Conservation (phyloP, 352 stramenopile species). For the Phytophthora foliorum region DNA sequence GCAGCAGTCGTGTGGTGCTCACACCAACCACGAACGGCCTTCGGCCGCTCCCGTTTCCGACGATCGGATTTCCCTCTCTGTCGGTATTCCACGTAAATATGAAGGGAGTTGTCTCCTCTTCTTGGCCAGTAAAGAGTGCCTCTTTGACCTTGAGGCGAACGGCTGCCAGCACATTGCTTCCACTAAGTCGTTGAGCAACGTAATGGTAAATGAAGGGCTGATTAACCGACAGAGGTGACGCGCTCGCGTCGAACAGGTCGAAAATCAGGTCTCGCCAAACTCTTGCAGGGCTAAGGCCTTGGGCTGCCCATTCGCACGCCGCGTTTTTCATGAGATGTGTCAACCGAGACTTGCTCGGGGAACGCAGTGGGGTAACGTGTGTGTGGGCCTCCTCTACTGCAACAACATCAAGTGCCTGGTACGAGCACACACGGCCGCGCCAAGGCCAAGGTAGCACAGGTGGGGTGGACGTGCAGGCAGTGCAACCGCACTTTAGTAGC, state of each 20-base stretch:
- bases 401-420: not conserved
- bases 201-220: slow-evolving; percentile 22
- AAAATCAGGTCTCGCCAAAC: slow-evolving; percentile 13
- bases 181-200: not conserved
- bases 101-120: not conserved
- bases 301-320: slow-evolving; percentile 1
- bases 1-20: not conserved
- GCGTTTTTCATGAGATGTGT: slow-evolving; percentile 9
- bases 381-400: not conserved
- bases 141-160: not conserved
- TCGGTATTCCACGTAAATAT: not conserved
- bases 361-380: not conserved
- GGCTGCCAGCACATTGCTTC: not conserved
- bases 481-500: not conserved
- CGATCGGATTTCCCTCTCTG: not conserved
- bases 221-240: not conserved
- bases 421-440: slow-evolving; percentile 4
- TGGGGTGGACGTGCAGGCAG: not conserved
- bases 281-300: slow-evolving; percentile 4
- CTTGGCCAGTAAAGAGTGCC: not conserved
- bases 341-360: not conserved
- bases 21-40: slow-evolving; percentile 2
- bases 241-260: not conserved
- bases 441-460: slow-evolving; percentile 6
- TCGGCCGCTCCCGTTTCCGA: not conserved